Percentiles rank a stretch among this genome's conserved stretches.
These are phyloP conservation scores for Malassezia sympodialis DNA, from an alignment of 1,284 basidiomycete genomes.

Conservation along the genomic window DNA sequence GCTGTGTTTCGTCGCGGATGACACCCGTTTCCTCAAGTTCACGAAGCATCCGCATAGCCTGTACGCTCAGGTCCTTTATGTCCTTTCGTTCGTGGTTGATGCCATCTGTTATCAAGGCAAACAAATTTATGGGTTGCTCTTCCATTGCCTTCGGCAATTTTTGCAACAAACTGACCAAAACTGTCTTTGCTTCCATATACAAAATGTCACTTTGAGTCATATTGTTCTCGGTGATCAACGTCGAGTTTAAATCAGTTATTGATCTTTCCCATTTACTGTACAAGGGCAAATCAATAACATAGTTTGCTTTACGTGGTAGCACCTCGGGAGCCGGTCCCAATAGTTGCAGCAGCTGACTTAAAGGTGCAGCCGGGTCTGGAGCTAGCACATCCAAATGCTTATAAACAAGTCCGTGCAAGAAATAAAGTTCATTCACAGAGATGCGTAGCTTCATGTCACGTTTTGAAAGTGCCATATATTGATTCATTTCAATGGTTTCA, in stretches of 20 bases:
- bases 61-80: conserved; percentile 45
- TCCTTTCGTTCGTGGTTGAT: neutral
- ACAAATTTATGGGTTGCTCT: conserved; percentile 71
- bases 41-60: conserved; percentile 95
- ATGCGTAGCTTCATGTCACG: conserved; percentile 97
- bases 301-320: conserved; percentile 94
- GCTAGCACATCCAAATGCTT: conserved; percentile 92
- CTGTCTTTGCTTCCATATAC: conserved; percentile 99
- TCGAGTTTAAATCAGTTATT: conserved; percentile 89
- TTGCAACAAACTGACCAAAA: conserved; percentile 88
- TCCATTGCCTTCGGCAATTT: conserved; percentile 59
- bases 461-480: conserved; percentile 99
- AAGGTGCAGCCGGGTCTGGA: conserved; percentile 90
- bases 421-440: conserved; percentile 97
- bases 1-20: conserved; percentile 71
- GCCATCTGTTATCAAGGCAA: conserved; percentile 62
- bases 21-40: conserved; percentile 86
- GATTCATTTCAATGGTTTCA: conserved; percentile 98
- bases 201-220: conserved; percentile 96
- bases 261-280: conserved; percentile 99
- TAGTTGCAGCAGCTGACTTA: conserved; percentile 90
- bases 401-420: conserved; percentile 84
- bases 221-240: conserved; percentile 80
- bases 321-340: conserved; percentile 82
- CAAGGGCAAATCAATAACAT: conserved; percentile 77